A percentile compares a stretch with the other conserved stretches of the same genome.
Conservation (phyloP, 1,139 yeast genomes). For the Magnusiomyces tetraspermus region DNA sequence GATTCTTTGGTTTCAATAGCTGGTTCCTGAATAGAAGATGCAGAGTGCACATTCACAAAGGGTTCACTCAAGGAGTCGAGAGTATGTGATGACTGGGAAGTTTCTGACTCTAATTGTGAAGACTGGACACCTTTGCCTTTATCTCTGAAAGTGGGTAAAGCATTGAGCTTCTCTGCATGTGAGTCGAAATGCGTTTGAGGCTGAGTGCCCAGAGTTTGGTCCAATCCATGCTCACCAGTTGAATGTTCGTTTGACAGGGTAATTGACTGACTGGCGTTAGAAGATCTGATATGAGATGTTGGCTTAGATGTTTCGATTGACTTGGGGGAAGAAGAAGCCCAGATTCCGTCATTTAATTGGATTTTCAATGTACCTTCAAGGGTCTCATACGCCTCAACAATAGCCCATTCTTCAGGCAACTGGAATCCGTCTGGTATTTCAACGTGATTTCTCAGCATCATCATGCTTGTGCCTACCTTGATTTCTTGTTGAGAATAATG, state of each 20-base stretch:
- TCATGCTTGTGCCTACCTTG: not conserved
- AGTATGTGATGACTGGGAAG: too few relatives aligned
- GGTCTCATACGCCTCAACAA: not conserved
- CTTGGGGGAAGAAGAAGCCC: not conserved
- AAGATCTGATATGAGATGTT: too few relatives aligned
- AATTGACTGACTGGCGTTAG: too few relatives aligned
- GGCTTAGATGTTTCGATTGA: not conserved
- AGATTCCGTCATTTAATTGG: not conserved
- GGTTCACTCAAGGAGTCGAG: too few relatives aligned
- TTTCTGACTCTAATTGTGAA: not conserved
- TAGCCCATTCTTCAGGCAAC: conserved; percentile 2
- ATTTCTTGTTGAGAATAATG: not conserved
- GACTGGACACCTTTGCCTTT: not conserved
- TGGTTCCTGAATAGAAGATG: too few relatives aligned
- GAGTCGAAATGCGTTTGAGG: not conserved
- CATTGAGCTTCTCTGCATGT: not conserved
- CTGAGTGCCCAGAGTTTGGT: not conserved
- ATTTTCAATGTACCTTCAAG: conserved; percentile 1
- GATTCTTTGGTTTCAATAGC: too few relatives aligned
- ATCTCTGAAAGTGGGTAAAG: not conserved
- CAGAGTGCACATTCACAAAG: too few relatives aligned
- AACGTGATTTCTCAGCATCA: not conserved
- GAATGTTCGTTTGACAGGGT: too few relatives aligned
- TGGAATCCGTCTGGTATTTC: conserved; percentile 5
- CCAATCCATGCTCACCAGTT: too few relatives aligned